Base-by-base conservation (phyloP, 352 stramenopile species). In the Thraustochytrium sp. region DNA sequence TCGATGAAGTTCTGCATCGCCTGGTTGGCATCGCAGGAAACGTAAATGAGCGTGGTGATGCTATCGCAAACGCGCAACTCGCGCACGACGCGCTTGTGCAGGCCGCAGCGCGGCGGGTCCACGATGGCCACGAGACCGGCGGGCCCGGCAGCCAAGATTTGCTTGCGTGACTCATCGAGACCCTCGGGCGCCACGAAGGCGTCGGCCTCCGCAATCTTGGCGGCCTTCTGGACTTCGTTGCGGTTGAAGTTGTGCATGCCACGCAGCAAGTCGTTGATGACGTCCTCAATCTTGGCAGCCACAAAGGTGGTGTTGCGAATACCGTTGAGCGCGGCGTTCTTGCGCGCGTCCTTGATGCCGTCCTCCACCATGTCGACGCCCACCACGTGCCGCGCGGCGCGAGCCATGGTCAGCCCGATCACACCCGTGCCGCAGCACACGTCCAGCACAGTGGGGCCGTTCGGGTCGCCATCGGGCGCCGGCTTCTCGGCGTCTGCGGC, bases 351-450 rank as follows among this genome's bases (percentile, higher is more conserved):
- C 73, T 97, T 91, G 26, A 95, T 96, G 26, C 93, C 93, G 55
- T 91, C 88, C 73, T 93, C 86, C 18, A 86, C 84, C 78, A 93
- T 92, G 80, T 95, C 91, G 11, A 94, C 85, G 34, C 91, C 91
- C 26, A 95, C 87, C 5, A 89, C 85, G 23, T 82, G 40, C 38
- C 87, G 61, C 23, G 85, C 51, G 13, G 40, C 61, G 18, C 55
- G 73, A 0, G 76, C 84, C 62, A 89, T 68, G 55, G 80, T 82
- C 8, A 89, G 63, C 87, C 96, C 97, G 76, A 99, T 99, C 3
- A 95, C 98, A 44, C 97, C 97, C 21, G 97, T 99, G 26, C 96
- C 97, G 86, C 96, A 99, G 88, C 96, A 99, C 23, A 99, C 96
- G 85, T 99, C 96, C 76, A 99, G 96, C 2, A 98, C 86, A 44